phyloP scores from a whole-genome alignment of 164 flowering plant genomes.

The Liquidambar formosana region DNA sequence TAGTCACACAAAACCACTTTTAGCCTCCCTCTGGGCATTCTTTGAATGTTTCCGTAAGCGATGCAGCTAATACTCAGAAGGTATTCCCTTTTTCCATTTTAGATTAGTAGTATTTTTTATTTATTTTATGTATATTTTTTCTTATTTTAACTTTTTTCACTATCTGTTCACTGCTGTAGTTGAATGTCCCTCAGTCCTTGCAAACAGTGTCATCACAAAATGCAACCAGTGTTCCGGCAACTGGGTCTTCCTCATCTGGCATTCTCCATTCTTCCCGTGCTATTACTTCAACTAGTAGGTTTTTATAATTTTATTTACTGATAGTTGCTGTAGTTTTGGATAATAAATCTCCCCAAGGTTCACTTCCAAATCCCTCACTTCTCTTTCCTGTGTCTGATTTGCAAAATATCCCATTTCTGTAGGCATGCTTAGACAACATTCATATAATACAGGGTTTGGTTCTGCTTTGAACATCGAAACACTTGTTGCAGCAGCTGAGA shows the following conservation, averaged over 20 bases:
- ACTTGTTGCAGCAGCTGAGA: conserved; percentile 94
- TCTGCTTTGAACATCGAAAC: conserved; percentile 97
- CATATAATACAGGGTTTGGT: conserved; percentile 74
- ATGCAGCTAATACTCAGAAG: too few relatives aligned
- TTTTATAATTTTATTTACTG: neutral
- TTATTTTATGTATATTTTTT: too few relatives aligned
- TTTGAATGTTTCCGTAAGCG: too few relatives aligned
- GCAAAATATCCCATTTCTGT: conserved; percentile 2
- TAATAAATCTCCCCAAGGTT: neutral
- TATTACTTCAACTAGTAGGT: too few relatives aligned
- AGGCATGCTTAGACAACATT: conserved; percentile 37
- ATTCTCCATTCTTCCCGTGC: too few relatives aligned
- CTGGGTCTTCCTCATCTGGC: too few relatives aligned
- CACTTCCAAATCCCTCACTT: neutral
- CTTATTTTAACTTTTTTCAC: too few relatives aligned
- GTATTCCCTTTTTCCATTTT: neutral
- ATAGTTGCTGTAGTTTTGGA: neutral
- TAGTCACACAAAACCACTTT: too few relatives aligned
- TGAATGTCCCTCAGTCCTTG: neutral
- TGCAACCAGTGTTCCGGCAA: too few relatives aligned
- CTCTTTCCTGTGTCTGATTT: neutral
- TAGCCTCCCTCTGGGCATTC: too few relatives aligned
- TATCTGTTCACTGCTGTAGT: neutral
- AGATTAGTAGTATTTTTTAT: neutral
- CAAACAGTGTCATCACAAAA: neutral